These are phyloP conservation scores for Trifolium repens DNA, from an alignment of 306 rosid genomes.

Conservation along the genomic window DNA sequence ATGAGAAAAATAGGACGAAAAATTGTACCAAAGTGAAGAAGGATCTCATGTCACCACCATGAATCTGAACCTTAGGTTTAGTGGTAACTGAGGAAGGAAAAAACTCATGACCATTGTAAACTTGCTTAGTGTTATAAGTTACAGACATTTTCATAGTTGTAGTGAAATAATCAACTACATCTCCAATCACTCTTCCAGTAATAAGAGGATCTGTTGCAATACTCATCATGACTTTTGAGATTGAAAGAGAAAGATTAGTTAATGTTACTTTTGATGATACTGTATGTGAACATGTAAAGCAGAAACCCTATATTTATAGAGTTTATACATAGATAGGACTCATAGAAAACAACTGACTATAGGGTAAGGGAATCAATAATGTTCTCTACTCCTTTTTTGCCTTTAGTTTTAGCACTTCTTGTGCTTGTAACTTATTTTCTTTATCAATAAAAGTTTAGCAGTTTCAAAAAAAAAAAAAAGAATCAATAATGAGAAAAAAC, in stretches of 20 bases:
- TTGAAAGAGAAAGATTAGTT: not conserved
- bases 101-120: slow-evolving; percentile 80
- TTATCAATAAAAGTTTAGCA: too few species aligned
- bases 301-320: slow-evolving; percentile 60
- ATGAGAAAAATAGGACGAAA: not conserved
- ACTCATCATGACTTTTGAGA: slow-evolving; percentile 20
- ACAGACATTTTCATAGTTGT: slow-evolving; percentile 56
- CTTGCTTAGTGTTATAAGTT: slow-evolving; percentile 67
- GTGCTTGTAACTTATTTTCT: too few species aligned
- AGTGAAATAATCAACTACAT: slow-evolving; percentile 71
- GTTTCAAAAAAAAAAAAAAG: too few species aligned
- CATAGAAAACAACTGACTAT: slow-evolving; percentile 22
- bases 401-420: too few species aligned
- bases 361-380: not conserved
- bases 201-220: slow-evolving; percentile 68
- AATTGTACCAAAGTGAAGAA: slow-evolving; percentile 77
- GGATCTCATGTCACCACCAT: slow-evolving; percentile 85
- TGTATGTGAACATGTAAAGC: slow-evolving; percentile 29
- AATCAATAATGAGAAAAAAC: not conserved
- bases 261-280: slow-evolving; percentile 31
- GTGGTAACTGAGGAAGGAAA: slow-evolving; percentile 63
- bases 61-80: slow-evolving; percentile 86
- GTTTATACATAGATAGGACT: slow-evolving; percentile 21
- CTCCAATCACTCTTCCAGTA: slow-evolving; percentile 83
- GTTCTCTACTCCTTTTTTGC: too few species aligned